Percentiles rank a stretch among this genome's conserved stretches.
These are phyloP conservation scores for Cladosporium halotolerans DNA, from an alignment of 2,329 filamentous ascomycete genomes.

Conservation along the genomic window DNA sequence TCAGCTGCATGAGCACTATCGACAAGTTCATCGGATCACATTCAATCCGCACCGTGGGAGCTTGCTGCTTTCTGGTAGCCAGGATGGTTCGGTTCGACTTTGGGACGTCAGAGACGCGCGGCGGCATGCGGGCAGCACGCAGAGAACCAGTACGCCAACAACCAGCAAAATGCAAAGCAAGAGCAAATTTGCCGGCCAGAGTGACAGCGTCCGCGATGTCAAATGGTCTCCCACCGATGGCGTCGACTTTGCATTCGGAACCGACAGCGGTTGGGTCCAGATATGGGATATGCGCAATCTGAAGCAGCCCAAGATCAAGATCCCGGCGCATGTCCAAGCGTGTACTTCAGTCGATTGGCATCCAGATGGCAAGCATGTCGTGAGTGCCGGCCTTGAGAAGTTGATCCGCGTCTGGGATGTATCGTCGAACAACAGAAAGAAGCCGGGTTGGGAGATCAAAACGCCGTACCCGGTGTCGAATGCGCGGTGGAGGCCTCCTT, in stretches of 20 bases:
- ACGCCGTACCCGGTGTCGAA: slow-evolving; percentile 57
- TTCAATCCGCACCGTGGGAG: slow-evolving; percentile 58
- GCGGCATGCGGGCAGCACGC: slow-evolving; percentile 19
- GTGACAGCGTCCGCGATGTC: slow-evolving; percentile 57
- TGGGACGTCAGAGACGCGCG: slow-evolving; percentile 57
- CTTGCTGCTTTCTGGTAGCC: slow-evolving; percentile 57
- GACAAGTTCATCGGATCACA: slow-evolving; percentile 59
- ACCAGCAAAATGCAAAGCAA: slow-evolving; percentile 50
- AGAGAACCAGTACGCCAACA: slow-evolving; percentile 30
- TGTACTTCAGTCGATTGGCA: slow-evolving; percentile 63
- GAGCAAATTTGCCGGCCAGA: slow-evolving; percentile 50
- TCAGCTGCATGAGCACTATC: slow-evolving; percentile 57
- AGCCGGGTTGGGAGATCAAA: slow-evolving; percentile 52
- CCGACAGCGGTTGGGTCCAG: slow-evolving; percentile 58
- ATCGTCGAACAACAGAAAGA: slow-evolving; percentile 51
- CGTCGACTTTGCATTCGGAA: slow-evolving; percentile 57
- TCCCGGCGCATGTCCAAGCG: slow-evolving; percentile 51
- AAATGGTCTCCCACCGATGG: slow-evolving; percentile 60
- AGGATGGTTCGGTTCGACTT: slow-evolving; percentile 57
- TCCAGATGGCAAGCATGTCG: slow-evolving; percentile 58
- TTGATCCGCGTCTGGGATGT: slow-evolving; percentile 61
- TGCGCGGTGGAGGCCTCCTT: slow-evolving; percentile 57
- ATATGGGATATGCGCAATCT: slow-evolving; percentile 57
- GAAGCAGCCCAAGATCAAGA: slow-evolving; percentile 52
- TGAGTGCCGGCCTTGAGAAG: slow-evolving; percentile 57